A percentile compares a stretch with the other conserved stretches of the same genome.
Evolutionary conservation across 495 filamentous ascomycete genomes (phyloP).

Genomic region (Penicillium daleae): DNA sequence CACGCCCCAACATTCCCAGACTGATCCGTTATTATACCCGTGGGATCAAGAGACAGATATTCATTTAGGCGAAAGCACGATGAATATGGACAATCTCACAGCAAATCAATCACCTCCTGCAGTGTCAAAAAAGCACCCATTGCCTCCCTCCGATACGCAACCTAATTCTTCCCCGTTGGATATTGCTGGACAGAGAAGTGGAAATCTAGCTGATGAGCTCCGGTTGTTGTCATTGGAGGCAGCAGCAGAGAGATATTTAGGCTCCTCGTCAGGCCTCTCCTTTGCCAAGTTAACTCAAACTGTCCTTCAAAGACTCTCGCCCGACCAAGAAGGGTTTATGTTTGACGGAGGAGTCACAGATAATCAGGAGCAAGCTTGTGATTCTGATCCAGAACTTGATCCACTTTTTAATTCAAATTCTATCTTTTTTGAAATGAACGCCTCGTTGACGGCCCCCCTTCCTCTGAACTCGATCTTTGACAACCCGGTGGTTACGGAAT

Average conservation of each 20-base stretch:
- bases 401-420: slow-evolving; percentile 18
- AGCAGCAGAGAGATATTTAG: slow-evolving; percentile 43
- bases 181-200: slow-evolving; percentile 13
- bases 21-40: slow-evolving; percentile 9
- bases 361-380: slow-evolving; percentile 17
- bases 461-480: slow-evolving; percentile 26
- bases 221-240: slow-evolving; percentile 42
- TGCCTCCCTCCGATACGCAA: slow-evolving; percentile 4
- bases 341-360: slow-evolving; percentile 30
- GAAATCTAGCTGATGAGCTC: slow-evolving; percentile 36
- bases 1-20: slow-evolving; percentile 17
- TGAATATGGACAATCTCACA: background rate
- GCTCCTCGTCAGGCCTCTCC: slow-evolving; percentile 41
- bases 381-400: slow-evolving; percentile 12
- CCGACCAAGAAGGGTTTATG: slow-evolving; percentile 46
- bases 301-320: slow-evolving; percentile 50
- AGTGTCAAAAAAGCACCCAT: background rate
- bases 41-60: slow-evolving; percentile 16
- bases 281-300: slow-evolving; percentile 45
- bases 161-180: slow-evolving; percentile 3
- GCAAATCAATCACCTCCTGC: slow-evolving; percentile 10
- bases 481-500: slow-evolving; percentile 20
- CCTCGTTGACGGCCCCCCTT: slow-evolving; percentile 23
- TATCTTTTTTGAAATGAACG: slow-evolving; percentile 20
- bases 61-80: background rate